These are phyloP conservation scores for Tetradesmus obliquus DNA, from an alignment of 139 green algal genomes.

Conservation along the genomic window DNA sequence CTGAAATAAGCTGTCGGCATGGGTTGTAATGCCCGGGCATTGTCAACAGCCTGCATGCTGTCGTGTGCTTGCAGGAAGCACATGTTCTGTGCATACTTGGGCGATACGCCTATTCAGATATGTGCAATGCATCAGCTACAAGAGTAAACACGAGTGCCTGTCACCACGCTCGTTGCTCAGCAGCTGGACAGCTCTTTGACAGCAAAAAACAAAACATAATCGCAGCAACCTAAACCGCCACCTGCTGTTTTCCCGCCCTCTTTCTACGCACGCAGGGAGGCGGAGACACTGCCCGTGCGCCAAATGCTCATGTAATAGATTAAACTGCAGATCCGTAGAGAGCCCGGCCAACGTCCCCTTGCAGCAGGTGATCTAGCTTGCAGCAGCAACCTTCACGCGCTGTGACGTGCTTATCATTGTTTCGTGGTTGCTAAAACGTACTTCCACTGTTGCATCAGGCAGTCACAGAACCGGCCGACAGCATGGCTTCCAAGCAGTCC, in stretches of 20 bases:
- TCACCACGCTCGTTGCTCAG: too few relatives aligned
- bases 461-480: constrained; percentile 4
- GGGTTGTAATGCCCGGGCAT: too few relatives aligned
- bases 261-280: neutral
- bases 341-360: neutral
- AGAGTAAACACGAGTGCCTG: too few relatives aligned
- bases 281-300: neutral
- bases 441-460: neutral
- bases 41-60: too few relatives aligned
- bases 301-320: neutral
- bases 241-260: neutral
- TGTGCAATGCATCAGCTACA: too few relatives aligned
- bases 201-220: neutral
- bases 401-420: neutral
- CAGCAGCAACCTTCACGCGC: neutral
- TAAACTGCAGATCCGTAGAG: neutral
- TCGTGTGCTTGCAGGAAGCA: too few relatives aligned
- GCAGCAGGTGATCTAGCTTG: neutral
- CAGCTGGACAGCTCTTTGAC: neutral
- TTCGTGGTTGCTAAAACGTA: neutral
- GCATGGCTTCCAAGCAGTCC: constrained; percentile 31
- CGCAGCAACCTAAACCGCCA: neutral
- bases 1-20: too few relatives aligned
- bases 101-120: too few relatives aligned
- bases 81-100: too few relatives aligned